Evolutionary conservation across 1,284 basidiomycete genomes (phyloP).

Genomic region (Cutaneotrichosporon dermatis): DNA sequence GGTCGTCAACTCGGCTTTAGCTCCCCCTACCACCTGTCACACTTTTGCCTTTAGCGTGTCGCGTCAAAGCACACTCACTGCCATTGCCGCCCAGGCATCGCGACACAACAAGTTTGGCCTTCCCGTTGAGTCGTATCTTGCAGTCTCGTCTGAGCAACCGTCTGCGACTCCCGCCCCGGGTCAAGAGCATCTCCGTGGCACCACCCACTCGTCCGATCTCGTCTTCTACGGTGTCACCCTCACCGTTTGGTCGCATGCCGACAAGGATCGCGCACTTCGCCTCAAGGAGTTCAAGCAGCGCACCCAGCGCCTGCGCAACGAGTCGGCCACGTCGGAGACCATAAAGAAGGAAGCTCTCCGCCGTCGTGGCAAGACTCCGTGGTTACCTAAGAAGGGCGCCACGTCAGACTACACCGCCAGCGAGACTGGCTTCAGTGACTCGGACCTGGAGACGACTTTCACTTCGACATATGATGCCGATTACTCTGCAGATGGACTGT

Average conservation of each 20-base stretch:
- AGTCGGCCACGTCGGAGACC: constrained; percentile 13
- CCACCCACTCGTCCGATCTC: constrained; percentile 47
- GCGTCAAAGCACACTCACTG: constrained; percentile 33
- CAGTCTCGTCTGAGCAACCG: constrained; percentile 52
- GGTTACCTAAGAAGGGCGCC: constrained; percentile 8
- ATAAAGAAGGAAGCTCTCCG: constrained; percentile 5
- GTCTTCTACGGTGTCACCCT: constrained; percentile 85
- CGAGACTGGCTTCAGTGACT: constrained; percentile 70
- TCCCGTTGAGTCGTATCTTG: constrained; percentile 32
- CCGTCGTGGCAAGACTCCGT: constrained; percentile 13
- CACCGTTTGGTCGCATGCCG: constrained; percentile 90
- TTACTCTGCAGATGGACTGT: constrained; percentile 19
- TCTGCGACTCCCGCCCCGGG: constrained; percentile 23
- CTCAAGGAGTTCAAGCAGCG: constrained; percentile 34
- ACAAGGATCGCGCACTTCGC: constrained; percentile 64
- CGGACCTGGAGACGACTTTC: constrained; percentile 43
- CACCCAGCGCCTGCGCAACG: constrained; percentile 15
- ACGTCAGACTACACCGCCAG: constrained; percentile 53
- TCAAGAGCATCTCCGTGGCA: constrained; percentile 63
- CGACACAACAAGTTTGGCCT: constrained; percentile 49
- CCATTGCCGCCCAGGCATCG: constrained; percentile 30
- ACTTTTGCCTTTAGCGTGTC: constrained; percentile 71
- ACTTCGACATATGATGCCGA: constrained; percentile 14
- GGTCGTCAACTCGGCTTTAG: constrained; percentile 83
- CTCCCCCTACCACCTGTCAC: constrained; percentile 86